These are phyloP conservation scores for Candida sithepensis DNA, from an alignment of 805 yeast genomes.

Conservation along the genomic window DNA sequence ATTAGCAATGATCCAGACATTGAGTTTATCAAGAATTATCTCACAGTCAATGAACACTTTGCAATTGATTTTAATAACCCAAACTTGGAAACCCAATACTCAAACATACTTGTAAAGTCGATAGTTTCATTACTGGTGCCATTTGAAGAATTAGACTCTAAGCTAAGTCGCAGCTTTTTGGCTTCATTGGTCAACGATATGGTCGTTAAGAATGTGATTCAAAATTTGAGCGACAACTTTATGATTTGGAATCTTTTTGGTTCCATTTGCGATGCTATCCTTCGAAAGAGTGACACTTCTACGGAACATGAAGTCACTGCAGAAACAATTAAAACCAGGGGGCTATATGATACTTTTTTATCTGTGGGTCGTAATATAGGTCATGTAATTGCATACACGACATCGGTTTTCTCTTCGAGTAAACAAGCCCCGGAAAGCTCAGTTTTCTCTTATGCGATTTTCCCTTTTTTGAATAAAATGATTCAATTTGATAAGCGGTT, in stretches of 20 bases:
- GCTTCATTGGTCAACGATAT: conserved; percentile 40
- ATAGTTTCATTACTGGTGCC: conserved; percentile 38
- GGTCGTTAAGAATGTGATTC: conserved; percentile 37
- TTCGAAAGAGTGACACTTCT: conserved; percentile 1
- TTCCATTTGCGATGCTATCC: conserved; percentile 12
- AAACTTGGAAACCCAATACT: conserved; percentile 30
- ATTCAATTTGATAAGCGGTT: conserved; percentile 10
- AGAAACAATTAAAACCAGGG: not conserved
- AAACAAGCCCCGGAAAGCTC: conserved; percentile 10
- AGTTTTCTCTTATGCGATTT: conserved; percentile 17
- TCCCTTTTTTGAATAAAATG: conserved; percentile 20
- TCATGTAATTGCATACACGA: conserved; percentile 28
- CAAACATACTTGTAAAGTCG: conserved; percentile 33
- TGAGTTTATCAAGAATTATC: conserved; percentile 14
- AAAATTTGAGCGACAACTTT: conserved; percentile 48
- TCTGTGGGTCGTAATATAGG: conserved; percentile 15
- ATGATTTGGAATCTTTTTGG: conserved; percentile 44
- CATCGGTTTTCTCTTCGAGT: conserved; percentile 22
- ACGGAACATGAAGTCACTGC: not conserved
- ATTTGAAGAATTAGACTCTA: conserved; percentile 37
- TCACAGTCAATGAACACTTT: conserved; percentile 20
- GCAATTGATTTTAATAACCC: conserved; percentile 15
- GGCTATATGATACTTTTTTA: conserved; percentile 10
- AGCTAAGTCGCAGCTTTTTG: conserved; percentile 36
- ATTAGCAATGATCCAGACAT: conserved; percentile 1